Evolutionary conservation across 768 basidiomycete genomes (phyloP), one percentile per base, ranked within the genome.

Genomic region (Agrocybe chaxingu): DNA sequence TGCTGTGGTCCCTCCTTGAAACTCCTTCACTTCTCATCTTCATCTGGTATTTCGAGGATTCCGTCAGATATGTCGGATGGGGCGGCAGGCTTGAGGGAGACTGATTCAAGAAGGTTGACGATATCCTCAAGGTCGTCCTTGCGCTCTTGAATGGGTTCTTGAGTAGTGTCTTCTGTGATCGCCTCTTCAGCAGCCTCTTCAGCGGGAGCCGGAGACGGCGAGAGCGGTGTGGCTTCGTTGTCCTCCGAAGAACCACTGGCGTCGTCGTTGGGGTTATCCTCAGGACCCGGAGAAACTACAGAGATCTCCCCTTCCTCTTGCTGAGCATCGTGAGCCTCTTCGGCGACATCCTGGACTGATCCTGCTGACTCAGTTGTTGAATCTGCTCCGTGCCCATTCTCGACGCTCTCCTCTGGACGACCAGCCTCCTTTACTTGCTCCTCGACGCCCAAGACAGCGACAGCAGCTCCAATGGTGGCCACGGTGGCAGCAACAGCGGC

Each of bases 31-130:
- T 53, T 62, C 56, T 71, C 80, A 33, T 80, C 78, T 56, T 77
- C 80, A 53, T 78, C 78, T 18, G 73, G 71, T 58, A 81, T 80
- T 57, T 82, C 81, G 41, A 70, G 71, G 38, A 79, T 70, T 42
- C 81, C 78, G 53, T 80, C 79, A 42, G 80, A 79, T 53, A 81
- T 80, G 63, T 68, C 74, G 43, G 65, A 62, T 45, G 76, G 72
- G 63, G 70, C 71, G 8, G 68, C 60, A 55, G 76, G 78, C 40
- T 67, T 58, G 37, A 67, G 51, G 34, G 69, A 58, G 30, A 55
- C 62, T 1, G 73, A 60, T 66, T 89, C 83, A 9, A 89, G 79
- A 57, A 87, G 72, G 57, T 76, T 81, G 53, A 89, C 80, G 46
- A 88, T 81, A 48, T 80, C 79, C 63, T 82, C 87, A 30, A 64